Percentiles rank a stretch among this genome's conserved stretches.
Conservation (phyloP, 2,329 filamentous ascomycete species). For the Cladosporium sp. region DNA sequence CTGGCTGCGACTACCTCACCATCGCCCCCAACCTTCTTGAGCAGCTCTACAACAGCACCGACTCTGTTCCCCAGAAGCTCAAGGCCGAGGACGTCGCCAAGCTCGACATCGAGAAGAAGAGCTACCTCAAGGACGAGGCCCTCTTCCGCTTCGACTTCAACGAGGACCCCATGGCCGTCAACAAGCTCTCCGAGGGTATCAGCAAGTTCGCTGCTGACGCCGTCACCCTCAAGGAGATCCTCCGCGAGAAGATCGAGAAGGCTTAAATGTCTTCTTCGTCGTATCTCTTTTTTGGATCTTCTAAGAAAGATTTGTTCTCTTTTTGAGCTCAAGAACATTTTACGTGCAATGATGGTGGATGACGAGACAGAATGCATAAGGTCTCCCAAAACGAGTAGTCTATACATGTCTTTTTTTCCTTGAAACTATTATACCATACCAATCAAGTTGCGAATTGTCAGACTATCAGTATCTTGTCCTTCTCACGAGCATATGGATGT, state of each 20-base stretch:
- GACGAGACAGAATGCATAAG: slow-evolving; percentile 13
- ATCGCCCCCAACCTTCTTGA: slow-evolving; percentile 95
- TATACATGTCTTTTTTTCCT: neutral
- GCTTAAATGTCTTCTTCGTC: slow-evolving; percentile 4
- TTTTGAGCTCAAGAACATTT: neutral
- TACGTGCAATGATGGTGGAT: slow-evolving; percentile 17
- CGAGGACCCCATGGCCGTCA: slow-evolving; percentile 98
- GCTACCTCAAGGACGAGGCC: slow-evolving; percentile 86
- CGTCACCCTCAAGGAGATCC: slow-evolving; percentile 86
- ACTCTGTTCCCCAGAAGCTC: slow-evolving; percentile 88
- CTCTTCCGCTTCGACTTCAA: slow-evolving; percentile 99
- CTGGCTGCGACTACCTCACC: slow-evolving; percentile 97
- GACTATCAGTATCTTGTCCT: neutral
- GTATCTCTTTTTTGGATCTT: neutral
- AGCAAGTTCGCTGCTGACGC: slow-evolving; percentile 98
- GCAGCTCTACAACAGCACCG: slow-evolving; percentile 83
- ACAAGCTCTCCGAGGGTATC: slow-evolving; percentile 99
- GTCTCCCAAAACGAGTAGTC: slow-evolving; percentile 10
- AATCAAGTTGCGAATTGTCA: slow-evolving; percentile 8
- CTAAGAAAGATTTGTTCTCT: neutral
- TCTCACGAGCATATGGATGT: neutral
- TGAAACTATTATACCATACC: slow-evolving; percentile 14
- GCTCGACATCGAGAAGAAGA: slow-evolving; percentile 82
- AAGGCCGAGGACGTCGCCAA: slow-evolving; percentile 64
- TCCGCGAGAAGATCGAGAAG: slow-evolving; percentile 74